Base-by-base conservation (phyloP, 2,329 filamentous ascomycete genomes). In the Niveomyces coronatus region DNA sequence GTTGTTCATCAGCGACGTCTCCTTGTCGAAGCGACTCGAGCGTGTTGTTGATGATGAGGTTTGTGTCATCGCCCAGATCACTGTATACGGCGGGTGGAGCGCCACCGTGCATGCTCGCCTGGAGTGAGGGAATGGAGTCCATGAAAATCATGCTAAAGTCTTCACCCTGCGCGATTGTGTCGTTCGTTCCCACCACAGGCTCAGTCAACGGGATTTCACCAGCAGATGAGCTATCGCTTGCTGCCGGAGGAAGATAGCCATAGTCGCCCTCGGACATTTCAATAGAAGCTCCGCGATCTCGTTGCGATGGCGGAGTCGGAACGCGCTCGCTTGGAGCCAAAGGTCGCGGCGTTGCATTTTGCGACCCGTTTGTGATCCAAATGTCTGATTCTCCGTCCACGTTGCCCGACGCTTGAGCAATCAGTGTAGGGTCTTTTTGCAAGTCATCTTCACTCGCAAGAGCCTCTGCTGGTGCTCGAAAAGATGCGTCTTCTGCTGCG, bases 71-170 rank as follows among this genome's bases (percentile, higher is more conserved):
- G 4, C 71, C 74, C 44, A 74, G 60, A 20, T 73, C 68, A 8
- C 63, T 57, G 4, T 61, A 52, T 2, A 52, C 47, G 3, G 56
- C 54, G 3, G 55, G 51, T 17, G 57, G 53, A 9, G 54, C 47
- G 14, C 54, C 55, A 41, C 51, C 55, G 29, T 53, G 52, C 39
- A 63, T 55, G 24, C 61, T 61, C 2, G 56, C 61, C 24, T 66
- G 65, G 39, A 74, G 57, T 0, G 70, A 71, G 3, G 67, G 68
- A 14, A 76, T 57, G 3, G 70, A 71, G 31, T 71, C 64, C 43
- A 74, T 63, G 22, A 70, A 70, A 40, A 76, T 76, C 70, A 75
- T 75, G 49, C 71, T 76, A 44, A 76, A 75, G 27, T 70, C 68
- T 43, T 76, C 71, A 13, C 59, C 64, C n/a, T 69, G 62, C 4